phyloP scores from a whole-genome alignment of 2,329 filamentous ascomycete species.

The Colletotrichum aenigma region DNA sequence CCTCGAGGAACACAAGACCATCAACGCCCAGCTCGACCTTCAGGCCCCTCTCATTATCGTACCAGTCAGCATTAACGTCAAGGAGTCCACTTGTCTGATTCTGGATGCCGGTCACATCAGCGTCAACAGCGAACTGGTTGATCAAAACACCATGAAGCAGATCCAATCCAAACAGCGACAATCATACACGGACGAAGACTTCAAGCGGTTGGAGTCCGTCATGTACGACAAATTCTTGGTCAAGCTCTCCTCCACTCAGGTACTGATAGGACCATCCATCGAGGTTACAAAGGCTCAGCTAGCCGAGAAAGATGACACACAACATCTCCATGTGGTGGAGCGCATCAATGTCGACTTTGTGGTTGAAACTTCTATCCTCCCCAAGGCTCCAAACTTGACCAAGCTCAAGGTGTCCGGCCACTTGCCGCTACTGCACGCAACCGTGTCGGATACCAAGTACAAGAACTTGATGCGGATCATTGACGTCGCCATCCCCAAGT shows the following conservation, averaged over 20 bases:
- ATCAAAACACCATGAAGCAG: conserved; percentile 86
- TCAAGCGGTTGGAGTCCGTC: conserved; percentile 82
- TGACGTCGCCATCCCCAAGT: conserved; percentile 90
- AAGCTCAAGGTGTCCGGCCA: conserved; percentile 91
- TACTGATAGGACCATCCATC: conserved; percentile 92
- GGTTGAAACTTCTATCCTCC: conserved; percentile 96
- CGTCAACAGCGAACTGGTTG: conserved; percentile 91
- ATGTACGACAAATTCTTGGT: conserved; percentile 99
- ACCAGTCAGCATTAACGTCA: conserved; percentile 85
- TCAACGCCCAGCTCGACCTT: conserved; percentile 94
- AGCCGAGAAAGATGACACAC: conserved; percentile 66
- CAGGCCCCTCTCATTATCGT: conserved; percentile 96
- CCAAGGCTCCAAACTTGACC: conserved; percentile 90
- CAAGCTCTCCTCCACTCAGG: conserved; percentile 91
- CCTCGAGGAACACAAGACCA: conserved; percentile 95
- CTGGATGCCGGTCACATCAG: conserved; percentile 96
- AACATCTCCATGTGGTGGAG: conserved; percentile 88
- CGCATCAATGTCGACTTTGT: conserved; percentile 97
- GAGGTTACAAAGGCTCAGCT: conserved; percentile 88
- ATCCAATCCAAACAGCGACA: conserved; percentile 91
- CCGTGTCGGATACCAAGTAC: conserved; percentile 93
- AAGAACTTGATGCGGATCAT: conserved; percentile 96
- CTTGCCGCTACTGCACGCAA: conserved; percentile 88
- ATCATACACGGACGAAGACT: conserved; percentile 87
- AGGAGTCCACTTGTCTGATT: conserved; percentile 86